Conservation (phyloP, 208 protist genomes). For the Kentomonas sorsogonicus region DNA sequence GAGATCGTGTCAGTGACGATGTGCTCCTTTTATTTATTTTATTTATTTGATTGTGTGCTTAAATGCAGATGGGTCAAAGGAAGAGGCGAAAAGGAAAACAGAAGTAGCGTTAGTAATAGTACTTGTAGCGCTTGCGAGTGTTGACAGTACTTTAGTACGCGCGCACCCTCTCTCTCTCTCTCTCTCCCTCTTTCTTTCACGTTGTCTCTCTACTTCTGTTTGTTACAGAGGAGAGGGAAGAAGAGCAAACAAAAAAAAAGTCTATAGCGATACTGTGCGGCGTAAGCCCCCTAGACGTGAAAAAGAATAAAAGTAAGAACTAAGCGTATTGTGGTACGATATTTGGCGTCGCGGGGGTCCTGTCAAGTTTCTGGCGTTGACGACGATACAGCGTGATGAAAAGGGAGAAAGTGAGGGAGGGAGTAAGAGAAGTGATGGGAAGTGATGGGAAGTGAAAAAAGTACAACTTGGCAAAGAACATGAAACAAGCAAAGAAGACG, state of each 20-base stretch:
- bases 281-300: background rate
- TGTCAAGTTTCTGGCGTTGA: background rate
- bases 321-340: background rate
- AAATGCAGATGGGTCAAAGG: too few species aligned
- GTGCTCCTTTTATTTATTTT: too few species aligned
- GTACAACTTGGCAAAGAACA: background rate
- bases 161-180: too few species aligned
- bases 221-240: slow-evolving; percentile 5
- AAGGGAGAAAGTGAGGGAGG: background rate
- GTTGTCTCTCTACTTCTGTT: slow-evolving; percentile 11
- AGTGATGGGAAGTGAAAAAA: background rate
- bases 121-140: too few species aligned
- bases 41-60: too few species aligned
- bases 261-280: background rate
- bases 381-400: background rate
- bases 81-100: too few species aligned
- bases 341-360: background rate
- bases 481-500: slow-evolving; percentile 1
- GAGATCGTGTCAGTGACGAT: too few species aligned
- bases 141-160: too few species aligned
- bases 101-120: too few species aligned
- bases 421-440: background rate
- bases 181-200: too few species aligned
- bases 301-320: background rate
- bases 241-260: slow-evolving; percentile 11